Percentiles rank a stretch among this genome's conserved stretches.
Evolutionary conservation across 2,329 filamentous ascomycete genomes (phyloP).

Genomic region (Talaromyces islandicus): DNA sequence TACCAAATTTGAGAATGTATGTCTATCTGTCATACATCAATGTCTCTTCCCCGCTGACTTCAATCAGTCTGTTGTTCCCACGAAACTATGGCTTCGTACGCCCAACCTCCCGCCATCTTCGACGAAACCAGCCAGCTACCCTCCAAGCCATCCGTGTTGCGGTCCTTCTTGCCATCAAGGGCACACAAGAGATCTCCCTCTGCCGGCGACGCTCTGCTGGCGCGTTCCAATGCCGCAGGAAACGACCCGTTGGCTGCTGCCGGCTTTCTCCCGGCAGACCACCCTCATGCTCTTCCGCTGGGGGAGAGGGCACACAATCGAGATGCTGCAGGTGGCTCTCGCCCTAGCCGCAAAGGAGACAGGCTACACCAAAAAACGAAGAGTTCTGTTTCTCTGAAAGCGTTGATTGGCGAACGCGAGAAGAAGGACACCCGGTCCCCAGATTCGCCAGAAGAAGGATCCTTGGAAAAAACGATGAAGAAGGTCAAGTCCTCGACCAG

Average conservation of each 20-base stretch:
- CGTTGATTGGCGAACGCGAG: conserved; percentile 42
- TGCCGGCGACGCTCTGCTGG: conserved; percentile 26
- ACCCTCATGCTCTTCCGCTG: conserved; percentile 39
- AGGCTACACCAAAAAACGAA: conserved; percentile 49
- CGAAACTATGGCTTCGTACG: conserved; percentile 27
- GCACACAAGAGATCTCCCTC: conserved; percentile 40
- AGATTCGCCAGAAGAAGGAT: conserved; percentile 17
- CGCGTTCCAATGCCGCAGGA: conserved; percentile 9
- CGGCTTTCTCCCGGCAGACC: conserved; percentile 46
- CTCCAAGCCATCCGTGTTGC: conserved; percentile 42
- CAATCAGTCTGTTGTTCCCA: background rate
- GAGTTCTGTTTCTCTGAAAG: conserved; percentile 49
- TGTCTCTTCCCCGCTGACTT: background rate
- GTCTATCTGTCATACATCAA: background rate
- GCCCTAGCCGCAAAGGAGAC: conserved; percentile 27
- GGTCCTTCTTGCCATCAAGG: conserved; percentile 49
- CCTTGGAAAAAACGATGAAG: conserved; percentile 44
- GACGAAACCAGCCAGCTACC: conserved; percentile 30
- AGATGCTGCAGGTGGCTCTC: conserved; percentile 21
- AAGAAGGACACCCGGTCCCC: conserved; percentile 33
- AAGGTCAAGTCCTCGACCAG: conserved; percentile 82
- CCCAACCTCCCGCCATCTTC: conserved; percentile 28
- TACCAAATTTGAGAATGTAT: background rate
- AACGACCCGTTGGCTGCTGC: conserved; percentile 23
- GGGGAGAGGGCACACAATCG: conserved; percentile 34